Conservation (phyloP, 306 rosid genomes). For the Pterocarpus macrocarpus region DNA sequence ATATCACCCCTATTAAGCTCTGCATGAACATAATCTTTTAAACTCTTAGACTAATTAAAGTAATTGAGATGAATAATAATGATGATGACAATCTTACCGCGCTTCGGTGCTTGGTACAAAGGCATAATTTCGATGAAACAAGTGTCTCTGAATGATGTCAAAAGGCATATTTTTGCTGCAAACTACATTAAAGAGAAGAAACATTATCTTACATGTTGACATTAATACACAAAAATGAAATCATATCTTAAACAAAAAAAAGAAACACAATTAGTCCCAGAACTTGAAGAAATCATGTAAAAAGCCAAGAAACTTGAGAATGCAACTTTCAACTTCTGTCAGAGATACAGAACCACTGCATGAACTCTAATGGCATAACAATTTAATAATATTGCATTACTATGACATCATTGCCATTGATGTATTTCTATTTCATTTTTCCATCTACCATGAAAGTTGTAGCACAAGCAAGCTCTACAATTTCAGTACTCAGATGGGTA, state of each 20-base stretch:
- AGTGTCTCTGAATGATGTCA: slow-evolving; percentile 86
- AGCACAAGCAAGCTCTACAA: neutral
- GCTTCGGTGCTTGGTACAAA: slow-evolving; percentile 55
- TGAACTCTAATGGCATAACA: neutral
- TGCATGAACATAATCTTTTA: neutral
- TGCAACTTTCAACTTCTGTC: neutral
- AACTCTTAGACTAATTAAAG: neutral
- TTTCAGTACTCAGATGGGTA: slow-evolving; percentile 9
- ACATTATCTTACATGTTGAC: slow-evolving; percentile 7
- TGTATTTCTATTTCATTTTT: slow-evolving; percentile 13
- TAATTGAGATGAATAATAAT: neutral
- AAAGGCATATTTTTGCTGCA: slow-evolving; percentile 78
- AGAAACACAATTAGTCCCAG: neutral
- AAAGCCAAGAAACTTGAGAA: slow-evolving; percentile 12
- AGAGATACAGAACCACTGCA: neutral
- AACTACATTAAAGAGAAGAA: slow-evolving; percentile 64
- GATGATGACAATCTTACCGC: slow-evolving; percentile 56
- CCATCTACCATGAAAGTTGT: neutral
- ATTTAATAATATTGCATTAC: neutral
- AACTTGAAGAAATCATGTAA: slow-evolving; percentile 18
- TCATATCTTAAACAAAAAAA: neutral
- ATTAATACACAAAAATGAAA: slow-evolving; percentile 2
- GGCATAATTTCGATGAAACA: slow-evolving; percentile 83
- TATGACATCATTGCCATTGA: neutral
- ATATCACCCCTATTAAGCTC: neutral